Percentiles rank a stretch among this genome's conserved stretches.
Evolutionary conservation across 108 stramenopile genomes (phyloP).

Genomic region (Schizochytrium sp.): DNA sequence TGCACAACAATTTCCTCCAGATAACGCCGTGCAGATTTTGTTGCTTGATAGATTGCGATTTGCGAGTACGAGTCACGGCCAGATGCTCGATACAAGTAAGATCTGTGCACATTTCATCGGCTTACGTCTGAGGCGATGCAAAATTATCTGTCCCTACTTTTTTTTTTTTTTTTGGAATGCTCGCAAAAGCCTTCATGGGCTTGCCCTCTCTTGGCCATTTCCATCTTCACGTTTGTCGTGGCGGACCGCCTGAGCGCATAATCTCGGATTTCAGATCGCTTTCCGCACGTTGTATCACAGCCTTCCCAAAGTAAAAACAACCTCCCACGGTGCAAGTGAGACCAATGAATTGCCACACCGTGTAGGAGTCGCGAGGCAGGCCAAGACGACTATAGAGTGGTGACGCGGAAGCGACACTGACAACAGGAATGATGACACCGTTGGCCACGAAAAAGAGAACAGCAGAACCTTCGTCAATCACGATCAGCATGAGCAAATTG

Average conservation of each 20-base stretch:
- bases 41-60: too few relatives aligned
- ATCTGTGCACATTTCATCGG: too few relatives aligned
- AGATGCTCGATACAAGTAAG: too few relatives aligned
- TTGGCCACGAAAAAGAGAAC: conserved; percentile 6
- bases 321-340: not conserved
- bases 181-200: too few relatives aligned
- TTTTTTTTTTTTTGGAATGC: too few relatives aligned
- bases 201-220: too few relatives aligned
- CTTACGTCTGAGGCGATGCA: too few relatives aligned
- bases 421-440: not conserved
- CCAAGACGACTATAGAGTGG: not conserved
- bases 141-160: too few relatives aligned
- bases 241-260: not conserved
- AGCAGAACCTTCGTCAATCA: not conserved
- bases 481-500: not conserved
- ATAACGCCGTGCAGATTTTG: too few relatives aligned
- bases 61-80: too few relatives aligned
- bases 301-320: not conserved
- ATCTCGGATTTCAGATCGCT: not conserved
- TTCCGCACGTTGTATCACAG: not conserved
- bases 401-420: not conserved
- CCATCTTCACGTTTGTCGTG: not conserved
- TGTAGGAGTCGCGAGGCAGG: not conserved
- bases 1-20: too few relatives aligned
- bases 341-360: not conserved